Conservation (phyloP, 2,329 filamentous ascomycete species). For the Knufia fluminis region DNA sequence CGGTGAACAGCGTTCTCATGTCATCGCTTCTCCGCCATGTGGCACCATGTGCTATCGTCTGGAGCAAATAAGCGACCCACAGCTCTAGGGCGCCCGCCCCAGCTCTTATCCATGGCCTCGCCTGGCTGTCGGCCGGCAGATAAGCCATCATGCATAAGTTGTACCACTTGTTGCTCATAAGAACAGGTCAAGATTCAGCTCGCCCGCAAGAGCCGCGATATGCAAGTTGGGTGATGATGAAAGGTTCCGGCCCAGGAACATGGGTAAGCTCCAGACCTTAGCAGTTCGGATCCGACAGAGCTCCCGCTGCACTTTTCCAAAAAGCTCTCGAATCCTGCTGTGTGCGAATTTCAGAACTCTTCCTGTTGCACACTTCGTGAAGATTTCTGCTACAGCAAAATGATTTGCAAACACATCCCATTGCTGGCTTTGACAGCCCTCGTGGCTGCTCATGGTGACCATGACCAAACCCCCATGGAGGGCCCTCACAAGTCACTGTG, state of each 20-base stretch:
- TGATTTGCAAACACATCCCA: constrained; percentile 19
- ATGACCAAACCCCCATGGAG: constrained; percentile 48
- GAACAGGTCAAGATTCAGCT: not conserved
- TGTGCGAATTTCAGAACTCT: not conserved
- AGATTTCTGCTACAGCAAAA: constrained; percentile 8
- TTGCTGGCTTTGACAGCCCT: constrained; percentile 37
- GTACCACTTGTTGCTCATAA: not conserved
- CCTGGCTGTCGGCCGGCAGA: not conserved
- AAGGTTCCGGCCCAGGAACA: not conserved
- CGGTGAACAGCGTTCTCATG: constrained; percentile 2
- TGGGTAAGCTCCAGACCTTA: not conserved
- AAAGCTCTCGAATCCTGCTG: not conserved
- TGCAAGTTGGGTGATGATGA: not conserved
- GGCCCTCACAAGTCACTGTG: constrained; percentile 68
- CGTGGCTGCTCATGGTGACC: constrained; percentile 50
- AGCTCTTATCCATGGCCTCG: not conserved
- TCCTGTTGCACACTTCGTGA: not conserved
- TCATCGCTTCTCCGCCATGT: not conserved
- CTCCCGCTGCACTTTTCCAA: not conserved
- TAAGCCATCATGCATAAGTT: not conserved
- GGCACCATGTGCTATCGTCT: not conserved
- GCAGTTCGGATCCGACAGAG: not conserved
- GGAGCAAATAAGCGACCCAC: not conserved
- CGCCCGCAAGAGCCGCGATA: not conserved
- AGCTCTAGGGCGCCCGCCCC: not conserved